phyloP scores from a whole-genome alignment of 768 basidiomycete genomes.

The Boletus huronensis region DNA sequence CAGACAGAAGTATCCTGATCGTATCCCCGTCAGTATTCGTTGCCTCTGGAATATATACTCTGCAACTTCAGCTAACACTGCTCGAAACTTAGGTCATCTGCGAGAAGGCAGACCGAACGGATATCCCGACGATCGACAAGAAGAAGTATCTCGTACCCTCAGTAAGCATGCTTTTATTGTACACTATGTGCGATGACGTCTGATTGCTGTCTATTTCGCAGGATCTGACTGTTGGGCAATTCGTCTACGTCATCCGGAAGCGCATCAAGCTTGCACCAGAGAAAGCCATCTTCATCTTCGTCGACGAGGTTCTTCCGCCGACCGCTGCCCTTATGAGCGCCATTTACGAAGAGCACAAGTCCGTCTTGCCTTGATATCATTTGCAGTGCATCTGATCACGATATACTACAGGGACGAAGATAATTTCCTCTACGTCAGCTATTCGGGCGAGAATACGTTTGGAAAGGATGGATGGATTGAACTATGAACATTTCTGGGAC shows the following conservation, averaged over 20 bases:
- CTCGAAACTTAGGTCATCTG: slow-evolving; percentile 79
- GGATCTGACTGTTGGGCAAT: slow-evolving; percentile 97
- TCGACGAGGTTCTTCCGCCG: slow-evolving; percentile 96
- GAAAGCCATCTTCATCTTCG: slow-evolving; percentile 99
- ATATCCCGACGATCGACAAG: slow-evolving; percentile 99
- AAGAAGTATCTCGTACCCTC: slow-evolving; percentile 99
- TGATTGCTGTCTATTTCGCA: slow-evolving; percentile 34
- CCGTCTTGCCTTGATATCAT: slow-evolving; percentile 31
- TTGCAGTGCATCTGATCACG: slow-evolving; percentile 26
- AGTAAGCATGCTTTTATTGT: slow-evolving; percentile 43
- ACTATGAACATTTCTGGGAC: slow-evolving; percentile 25
- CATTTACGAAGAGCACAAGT: slow-evolving; percentile 99
- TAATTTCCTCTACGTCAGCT: slow-evolving; percentile 97
- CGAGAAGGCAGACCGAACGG: slow-evolving; percentile 97
- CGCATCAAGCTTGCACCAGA: slow-evolving; percentile 99
- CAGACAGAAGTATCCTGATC: slow-evolving; percentile 97
- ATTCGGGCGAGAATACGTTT: slow-evolving; percentile 98
- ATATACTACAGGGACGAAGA: slow-evolving; percentile 81
- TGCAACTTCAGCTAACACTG: slow-evolving; percentile 8
- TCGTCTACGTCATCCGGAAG: slow-evolving; percentile 99
- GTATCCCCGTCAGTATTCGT: slow-evolving; percentile 76
- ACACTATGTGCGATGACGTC: slow-evolving; percentile 18
- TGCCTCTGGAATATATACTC: background rate
- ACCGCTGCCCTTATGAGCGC: slow-evolving; percentile 98
- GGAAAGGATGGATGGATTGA: slow-evolving; percentile 43